Evolutionary conservation across 306 rosid species (phyloP).

Genomic region (Medicago lupulina): DNA sequence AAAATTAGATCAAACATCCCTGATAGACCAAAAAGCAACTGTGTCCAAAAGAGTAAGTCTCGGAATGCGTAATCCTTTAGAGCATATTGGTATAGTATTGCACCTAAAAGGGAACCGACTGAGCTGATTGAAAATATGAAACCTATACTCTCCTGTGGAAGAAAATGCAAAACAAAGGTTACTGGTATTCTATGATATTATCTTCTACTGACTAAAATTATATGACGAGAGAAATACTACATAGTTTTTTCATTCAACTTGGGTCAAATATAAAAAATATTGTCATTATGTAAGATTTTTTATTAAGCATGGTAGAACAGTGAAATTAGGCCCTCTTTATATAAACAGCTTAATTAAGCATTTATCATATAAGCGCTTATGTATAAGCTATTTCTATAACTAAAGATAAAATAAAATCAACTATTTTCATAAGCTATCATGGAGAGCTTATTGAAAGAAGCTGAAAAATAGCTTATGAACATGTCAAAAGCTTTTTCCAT

Average conservation of each 20-base stretch:
- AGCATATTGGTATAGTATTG: constrained; percentile 82
- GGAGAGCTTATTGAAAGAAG: no score
- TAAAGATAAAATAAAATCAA: no score
- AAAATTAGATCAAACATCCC: constrained; percentile 87
- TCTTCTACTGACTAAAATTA: constrained; percentile 12
- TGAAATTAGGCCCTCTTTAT: no score
- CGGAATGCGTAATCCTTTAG: constrained; percentile 88
- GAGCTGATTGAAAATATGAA: constrained; percentile 85
- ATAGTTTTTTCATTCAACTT: background rate
- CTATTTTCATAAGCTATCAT: no score
- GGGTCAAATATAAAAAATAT: no score
- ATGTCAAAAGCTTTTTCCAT: no score
- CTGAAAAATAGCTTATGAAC: no score
- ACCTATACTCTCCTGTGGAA: constrained; percentile 83
- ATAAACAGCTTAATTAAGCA: no score
- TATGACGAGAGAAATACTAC: constrained; percentile 15
- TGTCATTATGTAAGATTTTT: no score
- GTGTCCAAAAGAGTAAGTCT: constrained; percentile 94
- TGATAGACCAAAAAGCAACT: constrained; percentile 70
- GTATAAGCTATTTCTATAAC: no score
- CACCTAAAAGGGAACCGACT: constrained; percentile 83
- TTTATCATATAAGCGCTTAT: no score
- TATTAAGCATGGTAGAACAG: no score
- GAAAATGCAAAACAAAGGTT: constrained; percentile 38
- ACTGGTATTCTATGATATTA: constrained; percentile 9